A percentile compares a stretch with the other conserved stretches of the same genome.
Conservation (phyloP, 176 grass and related monocot species). For the Oryza rufipogon region DNA sequence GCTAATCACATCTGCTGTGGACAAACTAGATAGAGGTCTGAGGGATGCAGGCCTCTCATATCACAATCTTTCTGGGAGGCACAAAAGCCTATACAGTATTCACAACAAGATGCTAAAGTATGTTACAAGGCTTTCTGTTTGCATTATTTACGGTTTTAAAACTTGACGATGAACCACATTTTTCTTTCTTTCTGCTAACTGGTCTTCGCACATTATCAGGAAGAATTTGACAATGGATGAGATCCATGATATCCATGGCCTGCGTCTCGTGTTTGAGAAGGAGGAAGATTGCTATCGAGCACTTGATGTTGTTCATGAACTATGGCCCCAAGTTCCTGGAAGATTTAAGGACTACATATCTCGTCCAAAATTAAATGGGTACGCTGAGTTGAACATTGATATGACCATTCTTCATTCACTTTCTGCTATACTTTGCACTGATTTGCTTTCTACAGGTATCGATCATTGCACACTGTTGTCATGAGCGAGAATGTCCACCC, state of each 20-base stretch:
- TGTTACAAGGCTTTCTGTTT: slow-evolving; percentile 22
- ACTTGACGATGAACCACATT: not conserved
- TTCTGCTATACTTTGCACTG: not conserved
- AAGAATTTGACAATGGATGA: slow-evolving; percentile 76
- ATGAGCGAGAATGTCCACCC: slow-evolving; percentile 44
- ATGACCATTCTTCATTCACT: not conserved
- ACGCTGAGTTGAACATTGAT: not conserved
- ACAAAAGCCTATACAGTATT: slow-evolving; percentile 61
- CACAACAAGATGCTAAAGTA: slow-evolving; percentile 78
- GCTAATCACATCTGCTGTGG: slow-evolving; percentile 55
- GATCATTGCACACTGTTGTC: slow-evolving; percentile 68
- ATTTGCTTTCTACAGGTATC: slow-evolving; percentile 50
- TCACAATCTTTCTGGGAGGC: slow-evolving; percentile 69
- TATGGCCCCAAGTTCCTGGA: slow-evolving; percentile 54
- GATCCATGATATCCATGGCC: slow-evolving; percentile 64
- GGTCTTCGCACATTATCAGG: slow-evolving; percentile 43
- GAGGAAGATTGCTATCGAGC: slow-evolving; percentile 61
- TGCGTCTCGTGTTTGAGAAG: slow-evolving; percentile 54
- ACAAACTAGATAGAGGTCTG: slow-evolving; percentile 56
- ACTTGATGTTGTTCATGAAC: slow-evolving; percentile 51
- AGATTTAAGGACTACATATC: slow-evolving; percentile 72
- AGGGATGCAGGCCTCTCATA: slow-evolving; percentile 57
- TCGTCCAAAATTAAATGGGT: slow-evolving; percentile 72
- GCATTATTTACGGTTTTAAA: not conserved
- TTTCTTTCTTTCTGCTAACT: slow-evolving; percentile 23